phyloP scores from a whole-genome alignment of 129 eudicot genomes.

The Kitagawia praeruptora region DNA sequence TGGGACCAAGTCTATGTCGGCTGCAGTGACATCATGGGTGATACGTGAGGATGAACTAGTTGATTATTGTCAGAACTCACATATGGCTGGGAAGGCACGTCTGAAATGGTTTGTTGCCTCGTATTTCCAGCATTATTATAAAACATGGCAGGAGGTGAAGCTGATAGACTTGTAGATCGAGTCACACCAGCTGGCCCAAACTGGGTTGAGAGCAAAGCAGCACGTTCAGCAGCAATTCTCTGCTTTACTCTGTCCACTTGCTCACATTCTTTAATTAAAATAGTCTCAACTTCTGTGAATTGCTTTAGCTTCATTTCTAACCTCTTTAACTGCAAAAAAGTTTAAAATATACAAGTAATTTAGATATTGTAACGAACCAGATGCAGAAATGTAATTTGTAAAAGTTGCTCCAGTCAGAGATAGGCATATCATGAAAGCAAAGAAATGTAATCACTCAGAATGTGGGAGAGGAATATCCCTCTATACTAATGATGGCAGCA shows the following conservation, averaged over 20 bases:
- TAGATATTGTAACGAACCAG: background rate
- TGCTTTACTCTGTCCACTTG: slow-evolving; percentile 79
- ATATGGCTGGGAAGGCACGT: slow-evolving; percentile 48
- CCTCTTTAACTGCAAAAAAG: slow-evolving; percentile 60
- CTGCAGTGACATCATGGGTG: slow-evolving; percentile 42
- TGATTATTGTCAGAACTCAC: slow-evolving; percentile 56
- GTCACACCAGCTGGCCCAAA: slow-evolving; percentile 40
- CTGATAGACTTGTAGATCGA: slow-evolving; percentile 39
- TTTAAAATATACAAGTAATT: background rate
- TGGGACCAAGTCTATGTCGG: slow-evolving; percentile 64
- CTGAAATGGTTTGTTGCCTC: slow-evolving; percentile 37
- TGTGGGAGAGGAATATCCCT: no score
- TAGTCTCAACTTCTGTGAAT: slow-evolving; percentile 83
- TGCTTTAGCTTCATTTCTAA: slow-evolving; percentile 89
- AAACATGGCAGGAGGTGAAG: slow-evolving; percentile 29
- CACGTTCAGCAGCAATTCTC: slow-evolving; percentile 64
- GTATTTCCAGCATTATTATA: slow-evolving; percentile 31
- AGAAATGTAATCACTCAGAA: no score
- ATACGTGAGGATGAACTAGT: slow-evolving; percentile 55
- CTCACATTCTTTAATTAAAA: slow-evolving; percentile 78
- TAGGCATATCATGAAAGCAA: background rate
- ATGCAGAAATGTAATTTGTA: background rate
- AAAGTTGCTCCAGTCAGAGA: background rate
- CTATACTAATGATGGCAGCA: no score
- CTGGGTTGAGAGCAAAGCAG: slow-evolving; percentile 37